These are phyloP conservation scores for Backusella morwellensis DNA, from an alignment of 192 early-diverging fungal species.

Conservation along the genomic window DNA sequence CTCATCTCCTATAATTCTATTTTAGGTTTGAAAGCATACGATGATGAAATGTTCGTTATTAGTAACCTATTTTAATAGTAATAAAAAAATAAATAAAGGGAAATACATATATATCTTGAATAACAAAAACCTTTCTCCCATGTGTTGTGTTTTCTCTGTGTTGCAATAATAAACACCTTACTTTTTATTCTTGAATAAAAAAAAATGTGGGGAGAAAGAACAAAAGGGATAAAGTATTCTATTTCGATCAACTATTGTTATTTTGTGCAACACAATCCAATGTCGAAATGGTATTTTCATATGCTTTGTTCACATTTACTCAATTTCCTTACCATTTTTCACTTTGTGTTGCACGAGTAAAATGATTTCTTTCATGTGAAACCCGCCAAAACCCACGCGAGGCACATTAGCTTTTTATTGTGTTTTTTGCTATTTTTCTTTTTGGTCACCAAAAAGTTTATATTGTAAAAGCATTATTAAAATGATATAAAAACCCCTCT, in stretches of 20 bases:
- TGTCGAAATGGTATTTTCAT: slow-evolving; percentile 6
- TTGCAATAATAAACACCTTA: too few relatives aligned
- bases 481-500: slow-evolving; percentile 2
- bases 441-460: not conserved
- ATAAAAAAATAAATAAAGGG: too few relatives aligned
- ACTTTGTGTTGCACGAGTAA: not conserved
- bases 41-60: not conserved
- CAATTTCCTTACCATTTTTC: not conserved
- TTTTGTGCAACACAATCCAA: not conserved
- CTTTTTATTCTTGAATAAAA: not conserved
- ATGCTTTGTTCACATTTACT: slow-evolving; percentile 2
- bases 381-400: slow-evolving; percentile 16
- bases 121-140: not conserved
- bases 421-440: not conserved
- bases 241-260: slow-evolving; percentile 6
- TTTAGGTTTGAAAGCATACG: slow-evolving; percentile 6
- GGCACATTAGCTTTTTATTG: not conserved
- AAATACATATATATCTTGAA: too few relatives aligned
- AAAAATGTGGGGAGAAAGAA: not conserved
- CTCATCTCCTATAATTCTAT: not conserved
- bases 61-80: not conserved
- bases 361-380: slow-evolving; percentile 5
- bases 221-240: not conserved
- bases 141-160: not conserved
- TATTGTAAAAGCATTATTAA: not conserved